Evolutionary conservation across 2,329 filamentous ascomycete genomes (phyloP).

Genomic region (Fusarium albidum): DNA sequence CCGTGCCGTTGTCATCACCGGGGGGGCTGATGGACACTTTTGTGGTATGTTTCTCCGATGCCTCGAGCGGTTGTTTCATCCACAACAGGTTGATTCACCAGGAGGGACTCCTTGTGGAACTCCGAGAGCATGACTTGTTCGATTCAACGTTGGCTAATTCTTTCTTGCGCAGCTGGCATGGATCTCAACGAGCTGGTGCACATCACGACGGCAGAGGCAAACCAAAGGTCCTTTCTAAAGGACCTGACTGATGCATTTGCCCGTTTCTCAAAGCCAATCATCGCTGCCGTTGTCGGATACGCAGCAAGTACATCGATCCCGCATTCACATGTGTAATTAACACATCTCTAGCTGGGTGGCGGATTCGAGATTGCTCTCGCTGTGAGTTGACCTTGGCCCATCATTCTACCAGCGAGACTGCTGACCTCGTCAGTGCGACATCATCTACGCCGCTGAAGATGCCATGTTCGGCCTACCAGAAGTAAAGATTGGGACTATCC

Average conservation of each 20-base stretch:
- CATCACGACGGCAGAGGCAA: conserved; percentile 23
- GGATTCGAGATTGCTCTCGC: conserved; percentile 32
- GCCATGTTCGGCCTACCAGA: conserved; percentile 47
- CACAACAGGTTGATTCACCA: too few relatives aligned
- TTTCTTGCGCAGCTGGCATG: conserved; percentile 20
- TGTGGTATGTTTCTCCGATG: conserved; percentile 20
- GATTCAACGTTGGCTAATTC: background rate
- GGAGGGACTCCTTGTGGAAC: too few relatives aligned
- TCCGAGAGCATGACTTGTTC: background rate
- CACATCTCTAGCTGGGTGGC: conserved; percentile 15
- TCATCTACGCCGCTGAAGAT: conserved; percentile 43
- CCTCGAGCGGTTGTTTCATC: background rate
- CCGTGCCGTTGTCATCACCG: conserved; percentile 21
- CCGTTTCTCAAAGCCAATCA: conserved; percentile 23
- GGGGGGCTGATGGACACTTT: conserved; percentile 26
- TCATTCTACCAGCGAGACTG: conserved; percentile 43
- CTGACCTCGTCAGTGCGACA: conserved; percentile 39
- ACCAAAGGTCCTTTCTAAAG: conserved; percentile 23
- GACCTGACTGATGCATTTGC: conserved; percentile 27
- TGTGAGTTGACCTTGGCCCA: conserved; percentile 4
- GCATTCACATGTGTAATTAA: background rate
- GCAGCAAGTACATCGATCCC: conserved; percentile 1
- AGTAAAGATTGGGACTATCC: conserved; percentile 46
- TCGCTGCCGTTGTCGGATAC: conserved; percentile 29
- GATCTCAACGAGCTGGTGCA: conserved; percentile 28